A percentile compares a stretch with the other conserved stretches of the same genome.
These are phyloP conservation scores for Delphinella strobiligena DNA, from an alignment of 2,329 filamentous ascomycete species.

Conservation along the genomic window DNA sequence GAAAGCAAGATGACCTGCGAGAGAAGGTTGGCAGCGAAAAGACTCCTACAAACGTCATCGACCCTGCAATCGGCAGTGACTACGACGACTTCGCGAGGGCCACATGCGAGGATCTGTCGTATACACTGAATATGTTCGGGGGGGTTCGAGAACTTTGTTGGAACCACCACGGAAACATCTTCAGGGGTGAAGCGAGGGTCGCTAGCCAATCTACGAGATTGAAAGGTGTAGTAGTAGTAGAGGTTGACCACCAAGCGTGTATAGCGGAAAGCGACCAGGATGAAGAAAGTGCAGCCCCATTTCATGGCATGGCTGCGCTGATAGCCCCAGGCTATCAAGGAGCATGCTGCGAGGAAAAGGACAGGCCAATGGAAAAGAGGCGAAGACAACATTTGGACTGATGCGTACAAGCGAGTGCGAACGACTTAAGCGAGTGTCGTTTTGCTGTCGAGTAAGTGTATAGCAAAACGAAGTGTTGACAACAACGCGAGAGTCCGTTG, in stretches of 20 bases:
- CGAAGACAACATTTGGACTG: too few relatives aligned
- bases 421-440: too few relatives aligned
- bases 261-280: slow-evolving; percentile 16
- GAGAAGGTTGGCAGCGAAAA: slow-evolving; percentile 8
- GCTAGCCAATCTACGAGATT: slow-evolving; percentile 14
- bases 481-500: too few relatives aligned
- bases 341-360: neutral
- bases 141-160: slow-evolving; percentile 21
- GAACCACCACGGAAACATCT: slow-evolving; percentile 21
- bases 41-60: slow-evolving; percentile 10
- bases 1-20: slow-evolving; percentile 18
- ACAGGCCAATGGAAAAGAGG: neutral
- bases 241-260: slow-evolving; percentile 19
- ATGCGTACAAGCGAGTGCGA: too few relatives aligned
- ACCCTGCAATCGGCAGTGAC: slow-evolving; percentile 18
- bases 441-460: too few relatives aligned
- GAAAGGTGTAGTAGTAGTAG: slow-evolving; percentile 16
- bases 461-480: too few relatives aligned
- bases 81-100: slow-evolving; percentile 16
- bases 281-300: slow-evolving; percentile 7
- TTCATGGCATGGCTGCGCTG: neutral
- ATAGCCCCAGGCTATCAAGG: neutral
- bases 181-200: slow-evolving; percentile 15
- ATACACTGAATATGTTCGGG: slow-evolving; percentile 19
- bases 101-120: slow-evolving; percentile 13